These are phyloP conservation scores for Ajuga reptans DNA, from an alignment of 305 asterid species.

Conservation along the genomic window DNA sequence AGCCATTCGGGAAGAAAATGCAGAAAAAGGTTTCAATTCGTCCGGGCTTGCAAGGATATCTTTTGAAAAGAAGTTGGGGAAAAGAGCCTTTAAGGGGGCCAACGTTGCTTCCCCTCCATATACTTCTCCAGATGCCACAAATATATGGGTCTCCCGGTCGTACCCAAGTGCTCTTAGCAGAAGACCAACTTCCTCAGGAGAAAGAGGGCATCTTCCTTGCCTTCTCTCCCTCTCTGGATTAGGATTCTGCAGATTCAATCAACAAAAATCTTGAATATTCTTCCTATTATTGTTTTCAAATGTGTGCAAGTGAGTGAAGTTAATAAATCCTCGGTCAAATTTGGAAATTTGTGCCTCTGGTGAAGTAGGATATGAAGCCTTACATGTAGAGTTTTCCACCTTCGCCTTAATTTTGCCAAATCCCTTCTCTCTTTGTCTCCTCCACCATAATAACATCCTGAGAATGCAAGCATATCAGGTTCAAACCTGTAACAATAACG, in stretches of 20 bases:
- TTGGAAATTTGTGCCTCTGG: not conserved
- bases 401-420: slow-evolving; percentile 70
- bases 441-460: slow-evolving; percentile 97
- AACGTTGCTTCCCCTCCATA: slow-evolving; percentile 83
- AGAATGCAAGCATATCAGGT: slow-evolving; percentile 99
- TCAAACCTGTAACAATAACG: slow-evolving; percentile 61
- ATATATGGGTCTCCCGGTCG: slow-evolving; percentile 63
- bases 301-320: not conserved
- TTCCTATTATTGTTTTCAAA: not conserved
- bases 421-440: slow-evolving; percentile 88
- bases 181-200: slow-evolving; percentile 95
- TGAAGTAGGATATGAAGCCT: slow-evolving; percentile 19
- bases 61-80: slow-evolving; percentile 84
- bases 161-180: slow-evolving; percentile 89
- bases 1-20: slow-evolving; percentile 87
- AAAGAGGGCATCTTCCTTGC: slow-evolving; percentile 95
- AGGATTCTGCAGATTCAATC: slow-evolving; percentile 47
- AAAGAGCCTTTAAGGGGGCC: slow-evolving; percentile 83
- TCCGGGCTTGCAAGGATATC: slow-evolving; percentile 57
- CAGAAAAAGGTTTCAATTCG: slow-evolving; percentile 68
- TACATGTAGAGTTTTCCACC: slow-evolving; percentile 90
- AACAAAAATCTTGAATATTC: slow-evolving; percentile 4
- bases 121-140: slow-evolving; percentile 96
- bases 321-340: slow-evolving; percentile 13
- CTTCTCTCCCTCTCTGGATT: slow-evolving; percentile 87